Evolutionary conservation across 805 yeast genomes (phyloP).

Genomic region (Ogataea nitratoaversa): DNA sequence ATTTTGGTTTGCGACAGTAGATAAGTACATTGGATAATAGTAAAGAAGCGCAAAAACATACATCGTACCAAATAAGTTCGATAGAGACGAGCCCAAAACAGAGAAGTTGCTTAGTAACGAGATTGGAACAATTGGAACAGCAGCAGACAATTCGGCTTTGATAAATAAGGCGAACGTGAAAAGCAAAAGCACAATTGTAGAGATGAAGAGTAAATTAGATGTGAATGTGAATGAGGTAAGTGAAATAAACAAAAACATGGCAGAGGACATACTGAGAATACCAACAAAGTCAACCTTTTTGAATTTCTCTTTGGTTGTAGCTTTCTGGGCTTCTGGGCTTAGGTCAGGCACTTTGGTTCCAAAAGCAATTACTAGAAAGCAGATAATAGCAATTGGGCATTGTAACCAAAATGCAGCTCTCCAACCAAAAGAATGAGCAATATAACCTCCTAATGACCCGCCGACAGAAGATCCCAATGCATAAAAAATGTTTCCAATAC

Average conservation of each 20-base stretch:
- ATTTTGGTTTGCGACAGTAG: slow-evolving; percentile 48
- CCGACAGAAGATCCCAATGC: slow-evolving; percentile 79
- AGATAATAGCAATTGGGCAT: slow-evolving; percentile 43
- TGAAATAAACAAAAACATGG: slow-evolving; percentile 30
- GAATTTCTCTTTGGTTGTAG: slow-evolving; percentile 41
- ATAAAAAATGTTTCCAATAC: slow-evolving; percentile 72
- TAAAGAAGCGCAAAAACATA: slow-evolving; percentile 42
- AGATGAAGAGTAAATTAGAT: slow-evolving; percentile 38
- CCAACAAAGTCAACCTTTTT: slow-evolving; percentile 51
- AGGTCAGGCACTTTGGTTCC: slow-evolving; percentile 41
- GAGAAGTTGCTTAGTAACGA: slow-evolving; percentile 52
- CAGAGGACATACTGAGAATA: slow-evolving; percentile 28
- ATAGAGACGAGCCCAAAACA: slow-evolving; percentile 57
- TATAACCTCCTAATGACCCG: slow-evolving; percentile 58
- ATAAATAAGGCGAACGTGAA: slow-evolving; percentile 11
- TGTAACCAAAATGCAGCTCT: slow-evolving; percentile 56
- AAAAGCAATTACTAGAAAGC: slow-evolving; percentile 36
- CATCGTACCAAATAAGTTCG: slow-evolving; percentile 60
- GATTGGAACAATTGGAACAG: slow-evolving; percentile 62
- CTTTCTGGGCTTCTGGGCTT: slow-evolving; percentile 7
- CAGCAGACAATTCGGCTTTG: slow-evolving; percentile 18
- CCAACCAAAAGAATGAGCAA: slow-evolving; percentile 60
- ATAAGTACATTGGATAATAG: slow-evolving; percentile 58
- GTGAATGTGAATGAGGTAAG: slow-evolving; percentile 39
- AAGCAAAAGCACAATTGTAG: slow-evolving; percentile 15